Conservation (phyloP, 768 basidiomycete genomes). For the Trametopsis cervina region DNA sequence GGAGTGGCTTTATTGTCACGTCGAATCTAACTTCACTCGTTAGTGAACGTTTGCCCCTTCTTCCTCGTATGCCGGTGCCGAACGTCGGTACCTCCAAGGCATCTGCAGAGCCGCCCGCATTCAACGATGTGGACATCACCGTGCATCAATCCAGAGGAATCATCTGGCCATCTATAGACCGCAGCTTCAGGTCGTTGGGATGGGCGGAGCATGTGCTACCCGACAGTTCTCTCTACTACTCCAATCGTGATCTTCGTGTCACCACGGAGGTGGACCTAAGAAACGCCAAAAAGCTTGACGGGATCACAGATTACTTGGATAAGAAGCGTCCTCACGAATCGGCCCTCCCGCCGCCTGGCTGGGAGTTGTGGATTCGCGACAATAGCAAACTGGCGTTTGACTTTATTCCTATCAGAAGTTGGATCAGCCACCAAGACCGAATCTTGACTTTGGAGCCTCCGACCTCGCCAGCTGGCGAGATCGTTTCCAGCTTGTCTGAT, state of each 20-base stretch:
- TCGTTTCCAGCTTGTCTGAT: slow-evolving; percentile 18
- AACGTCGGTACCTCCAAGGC: slow-evolving; percentile 14
- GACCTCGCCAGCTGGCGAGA: slow-evolving; percentile 18
- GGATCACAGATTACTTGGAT: slow-evolving; percentile 40
- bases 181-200: slow-evolving; percentile 41
- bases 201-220: slow-evolving; percentile 78
- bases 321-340: slow-evolving; percentile 24
- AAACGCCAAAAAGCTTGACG: slow-evolving; percentile 39
- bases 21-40: background rate
- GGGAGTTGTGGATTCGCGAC: slow-evolving; percentile 62
- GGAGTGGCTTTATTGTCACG: too few relatives aligned
- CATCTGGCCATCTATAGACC: slow-evolving; percentile 17
- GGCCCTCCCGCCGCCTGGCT: slow-evolving; percentile 31
- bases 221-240: slow-evolving; percentile 63
- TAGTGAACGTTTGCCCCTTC: slow-evolving; percentile 51
- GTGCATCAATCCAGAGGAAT: slow-evolving; percentile 14
- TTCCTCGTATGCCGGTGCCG: slow-evolving; percentile 27
- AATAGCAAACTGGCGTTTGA: slow-evolving; percentile 25
- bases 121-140: slow-evolving; percentile 10
- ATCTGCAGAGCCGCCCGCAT: background rate
- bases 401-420: slow-evolving; percentile 38
- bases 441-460: slow-evolving; percentile 43
- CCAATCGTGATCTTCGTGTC: slow-evolving; percentile 51
- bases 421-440: slow-evolving; percentile 62
- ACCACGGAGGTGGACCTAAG: slow-evolving; percentile 71